phyloP scores from a whole-genome alignment of 768 basidiomycete species.

The Hebeloma cylindrosporum region DNA sequence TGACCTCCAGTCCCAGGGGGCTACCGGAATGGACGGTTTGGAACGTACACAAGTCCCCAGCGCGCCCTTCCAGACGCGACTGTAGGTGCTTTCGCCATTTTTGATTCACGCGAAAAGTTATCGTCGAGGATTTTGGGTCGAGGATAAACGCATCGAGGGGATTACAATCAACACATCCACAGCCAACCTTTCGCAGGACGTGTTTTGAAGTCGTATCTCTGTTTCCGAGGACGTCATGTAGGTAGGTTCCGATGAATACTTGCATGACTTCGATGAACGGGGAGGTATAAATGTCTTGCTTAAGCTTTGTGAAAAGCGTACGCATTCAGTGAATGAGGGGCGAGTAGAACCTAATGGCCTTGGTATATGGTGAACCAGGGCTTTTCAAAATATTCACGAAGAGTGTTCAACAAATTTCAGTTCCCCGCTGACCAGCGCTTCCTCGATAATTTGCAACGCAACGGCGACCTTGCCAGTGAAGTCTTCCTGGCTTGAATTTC shows the following conservation, averaged over 20 bases:
- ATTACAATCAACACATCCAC: slow-evolving; percentile 4
- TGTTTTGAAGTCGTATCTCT: background rate
- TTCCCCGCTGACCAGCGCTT: slow-evolving; percentile 22
- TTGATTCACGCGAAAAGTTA: slow-evolving; percentile 21
- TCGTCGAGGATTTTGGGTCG: slow-evolving; percentile 3
- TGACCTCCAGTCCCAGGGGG: slow-evolving; percentile 28
- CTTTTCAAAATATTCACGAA: background rate
- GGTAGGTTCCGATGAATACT: slow-evolving; percentile 3
- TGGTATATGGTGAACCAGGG: background rate
- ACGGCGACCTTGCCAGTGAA: slow-evolving; percentile 22
- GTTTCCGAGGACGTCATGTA: slow-evolving; percentile 5
- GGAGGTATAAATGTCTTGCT: background rate
- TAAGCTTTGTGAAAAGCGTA: background rate
- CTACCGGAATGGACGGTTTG: slow-evolving; percentile 22
- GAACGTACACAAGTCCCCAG: slow-evolving; percentile 25
- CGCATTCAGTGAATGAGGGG: slow-evolving; percentile 1
- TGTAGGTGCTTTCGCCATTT: slow-evolving; percentile 26
- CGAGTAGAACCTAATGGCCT: slow-evolving; percentile 1
- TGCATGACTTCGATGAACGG: slow-evolving; percentile 6
- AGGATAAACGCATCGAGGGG: slow-evolving; percentile 1
- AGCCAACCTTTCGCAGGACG: slow-evolving; percentile 5
- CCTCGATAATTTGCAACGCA: slow-evolving; percentile 26
- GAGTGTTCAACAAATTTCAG: slow-evolving; percentile 23
- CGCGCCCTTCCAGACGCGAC: slow-evolving; percentile 15
- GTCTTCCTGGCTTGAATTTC: background rate